phyloP scores from a whole-genome alignment of 495 filamentous ascomycete species.

The Penicillium roqueforti region DNA sequence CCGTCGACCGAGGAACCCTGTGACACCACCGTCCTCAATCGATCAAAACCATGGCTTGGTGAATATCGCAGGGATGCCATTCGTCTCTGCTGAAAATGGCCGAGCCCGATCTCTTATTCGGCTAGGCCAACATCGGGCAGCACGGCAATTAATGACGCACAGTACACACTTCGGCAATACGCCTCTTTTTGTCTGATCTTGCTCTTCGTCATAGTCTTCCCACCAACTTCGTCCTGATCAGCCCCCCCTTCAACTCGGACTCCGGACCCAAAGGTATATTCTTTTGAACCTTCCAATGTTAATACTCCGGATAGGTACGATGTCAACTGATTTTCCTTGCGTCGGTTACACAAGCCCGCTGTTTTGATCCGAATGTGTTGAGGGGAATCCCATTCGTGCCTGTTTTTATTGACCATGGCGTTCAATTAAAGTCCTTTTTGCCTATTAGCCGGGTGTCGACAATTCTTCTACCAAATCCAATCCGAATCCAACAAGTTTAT shows the following conservation, averaged over 20 bases:
- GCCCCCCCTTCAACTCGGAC: conserved; percentile 17
- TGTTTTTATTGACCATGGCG: not conserved
- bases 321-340: conserved; percentile 13
- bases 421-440: not conserved
- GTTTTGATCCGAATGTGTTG: conserved; percentile 10
- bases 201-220: conserved; percentile 14
- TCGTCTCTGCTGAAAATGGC: not conserved
- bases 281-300: not conserved
- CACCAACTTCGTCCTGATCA: conserved; percentile 9
- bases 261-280: conserved; percentile 1
- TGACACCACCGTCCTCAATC: conserved; percentile 23
- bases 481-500: not conserved
- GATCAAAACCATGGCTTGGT: not conserved
- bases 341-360: conserved; percentile 21
- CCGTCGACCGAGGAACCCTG: conserved; percentile 27
- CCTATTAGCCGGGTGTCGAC: not conserved
- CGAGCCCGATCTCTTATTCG: not conserved
- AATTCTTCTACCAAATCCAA: not conserved
- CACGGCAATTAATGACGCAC: conserved; percentile 23
- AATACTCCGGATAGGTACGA: conserved; percentile 3
- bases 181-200: not conserved
- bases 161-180: conserved; percentile 4
- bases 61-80: conserved; percentile 12
- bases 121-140: conserved; percentile 18
- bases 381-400: not conserved